Conservation (phyloP, 2,329 filamentous ascomycete genomes). For the Periconia digitata region DNA sequence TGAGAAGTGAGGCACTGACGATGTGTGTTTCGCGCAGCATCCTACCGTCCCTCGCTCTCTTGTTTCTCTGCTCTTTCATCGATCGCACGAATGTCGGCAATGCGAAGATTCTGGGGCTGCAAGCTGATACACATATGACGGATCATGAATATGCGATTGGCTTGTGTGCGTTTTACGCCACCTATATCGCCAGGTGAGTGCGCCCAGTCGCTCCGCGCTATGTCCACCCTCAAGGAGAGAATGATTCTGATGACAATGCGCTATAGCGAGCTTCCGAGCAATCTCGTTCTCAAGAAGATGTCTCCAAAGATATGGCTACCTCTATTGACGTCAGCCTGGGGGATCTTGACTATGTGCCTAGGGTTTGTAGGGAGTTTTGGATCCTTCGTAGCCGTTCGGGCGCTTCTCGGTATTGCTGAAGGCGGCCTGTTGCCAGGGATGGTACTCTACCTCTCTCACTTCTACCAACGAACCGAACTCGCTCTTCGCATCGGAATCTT, state of each 20-base stretch:
- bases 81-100: slow-evolving; percentile 76
- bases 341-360: slow-evolving; percentile 59
- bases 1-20: not conserved
- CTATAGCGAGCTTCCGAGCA: slow-evolving; percentile 65
- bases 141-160: slow-evolving; percentile 66
- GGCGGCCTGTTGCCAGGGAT: slow-evolving; percentile 69
- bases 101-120: slow-evolving; percentile 65
- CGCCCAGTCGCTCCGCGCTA: not conserved
- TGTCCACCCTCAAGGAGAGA: not conserved
- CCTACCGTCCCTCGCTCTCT: slow-evolving; percentile 62
- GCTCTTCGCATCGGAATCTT: slow-evolving; percentile 67
- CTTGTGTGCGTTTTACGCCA: slow-evolving; percentile 65
- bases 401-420: slow-evolving; percentile 64
- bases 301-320: slow-evolving; percentile 64
- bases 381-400: slow-evolving; percentile 63
- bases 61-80: slow-evolving; percentile 66
- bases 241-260: not conserved
- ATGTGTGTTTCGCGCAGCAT: slow-evolving; percentile 47
- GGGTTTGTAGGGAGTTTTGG: slow-evolving; percentile 57
- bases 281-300: slow-evolving; percentile 63
- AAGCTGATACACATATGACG: slow-evolving; percentile 56
- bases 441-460: slow-evolving; percentile 64
- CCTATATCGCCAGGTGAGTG: slow-evolving; percentile 60
- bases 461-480: slow-evolving; percentile 63
- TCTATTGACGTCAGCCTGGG: slow-evolving; percentile 59